These are phyloP conservation scores for Cladorrhinum sp. DNA, from an alignment of 2,329 filamentous ascomycete genomes.

Conservation along the genomic window DNA sequence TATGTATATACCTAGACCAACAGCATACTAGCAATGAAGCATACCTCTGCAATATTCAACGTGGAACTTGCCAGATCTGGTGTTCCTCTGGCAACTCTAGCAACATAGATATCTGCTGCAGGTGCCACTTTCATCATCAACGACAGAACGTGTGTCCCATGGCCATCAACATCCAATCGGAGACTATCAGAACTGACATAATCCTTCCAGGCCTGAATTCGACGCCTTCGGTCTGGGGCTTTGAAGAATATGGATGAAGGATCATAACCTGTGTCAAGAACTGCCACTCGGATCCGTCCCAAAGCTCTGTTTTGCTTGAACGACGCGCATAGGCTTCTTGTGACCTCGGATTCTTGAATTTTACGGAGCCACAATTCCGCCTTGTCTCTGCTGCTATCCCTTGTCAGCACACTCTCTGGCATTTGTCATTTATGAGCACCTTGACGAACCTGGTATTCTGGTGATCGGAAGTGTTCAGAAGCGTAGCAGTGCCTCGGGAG, in stretches of 20 bases:
- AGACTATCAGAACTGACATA: neutral
- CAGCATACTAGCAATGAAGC: neutral
- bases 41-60: neutral
- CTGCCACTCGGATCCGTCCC: neutral
- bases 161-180: neutral
- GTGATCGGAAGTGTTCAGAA: no score
- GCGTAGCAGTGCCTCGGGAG: no score
- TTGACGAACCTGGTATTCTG: no score
- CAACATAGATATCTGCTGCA: neutral
- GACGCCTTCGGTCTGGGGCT: neutral
- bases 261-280: neutral
- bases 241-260: neutral
- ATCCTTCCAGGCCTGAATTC: neutral
- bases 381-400: no score
- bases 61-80: neutral
- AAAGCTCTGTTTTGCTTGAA: neutral
- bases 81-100: neutral
- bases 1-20: neutral
- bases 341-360: conserved; percentile 1
- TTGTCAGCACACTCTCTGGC: no score
- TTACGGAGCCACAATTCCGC: neutral
- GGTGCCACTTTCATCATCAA: neutral
- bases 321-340: neutral
- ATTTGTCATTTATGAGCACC: no score
- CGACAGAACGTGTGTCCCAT: neutral